Evolutionary conservation across 2,329 filamentous ascomycete species (phyloP), one percentile per base, ranked within the genome.

Genomic region (Verticillium nubilum): DNA sequence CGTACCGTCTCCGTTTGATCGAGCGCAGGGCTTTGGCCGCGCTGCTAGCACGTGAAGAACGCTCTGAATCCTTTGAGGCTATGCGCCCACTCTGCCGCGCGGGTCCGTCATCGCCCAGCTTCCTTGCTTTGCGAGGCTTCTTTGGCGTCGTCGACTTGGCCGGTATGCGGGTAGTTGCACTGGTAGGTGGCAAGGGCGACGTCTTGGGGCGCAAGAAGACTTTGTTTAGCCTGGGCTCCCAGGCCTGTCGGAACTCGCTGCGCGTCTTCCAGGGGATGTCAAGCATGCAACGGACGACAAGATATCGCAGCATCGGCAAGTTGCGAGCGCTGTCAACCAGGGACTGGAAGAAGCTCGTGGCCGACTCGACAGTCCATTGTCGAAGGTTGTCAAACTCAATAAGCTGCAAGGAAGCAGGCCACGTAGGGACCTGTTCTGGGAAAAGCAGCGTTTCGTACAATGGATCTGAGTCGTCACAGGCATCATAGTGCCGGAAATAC

Each of bases 221-320:
- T 13, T 78, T 80, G 59, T 86, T 82, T 57, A 97, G 77, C 63
- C 81, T 86, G n/a, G 83, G 79, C 56, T 86, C 86, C 91, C 92
- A 96, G 64, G 85, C 84, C 64, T 89, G 86, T 42, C 93, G 85
- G 67, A 97, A 88, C n/a, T 82, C 82, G 19, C 90, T 90, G 50
- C 94, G 86, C 68, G 92, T 86, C 62, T 92, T 87, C 91, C 92
- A 97, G 12, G 89, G 87, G 53, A 86, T 83, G 67, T 93, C 86
- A 54, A 97, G 78, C 72, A 92, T 94, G 1, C 89, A 87, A 67
- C 88, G 90, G 64, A 97, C 83, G 1, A 84, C 80, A 12, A 97
- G 76, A 52, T 82, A 79, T 9, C 92, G 87, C 26, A 98, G 80
- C 60, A 86, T 76, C 0, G 80, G 84, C 25, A 98, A 72, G 2